Evolutionary conservation across 371 early-diverging fungal species (phyloP).

Genomic region (Lichtheimia ramosa): DNA sequence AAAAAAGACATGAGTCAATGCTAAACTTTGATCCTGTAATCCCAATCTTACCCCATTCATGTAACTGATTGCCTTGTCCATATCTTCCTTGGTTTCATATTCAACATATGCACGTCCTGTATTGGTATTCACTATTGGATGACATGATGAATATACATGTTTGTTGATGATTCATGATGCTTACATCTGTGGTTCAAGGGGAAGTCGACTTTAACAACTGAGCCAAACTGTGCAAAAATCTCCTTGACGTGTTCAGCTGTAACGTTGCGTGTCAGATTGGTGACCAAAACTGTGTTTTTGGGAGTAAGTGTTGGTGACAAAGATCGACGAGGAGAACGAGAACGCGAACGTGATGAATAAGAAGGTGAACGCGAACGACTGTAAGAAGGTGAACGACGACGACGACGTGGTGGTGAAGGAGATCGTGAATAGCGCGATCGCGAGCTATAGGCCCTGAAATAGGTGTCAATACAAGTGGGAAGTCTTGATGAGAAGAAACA

Average conservation of each 20-base stretch:
- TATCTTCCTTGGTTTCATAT: constrained; percentile 55
- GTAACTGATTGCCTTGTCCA: constrained; percentile 51
- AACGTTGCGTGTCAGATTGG: constrained; percentile 34
- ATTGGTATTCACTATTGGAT: constrained; percentile 45
- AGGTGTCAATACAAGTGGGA: background rate
- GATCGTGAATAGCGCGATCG: constrained; percentile 19
- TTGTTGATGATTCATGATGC: too few species aligned
- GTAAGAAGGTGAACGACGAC: constrained; percentile 24
- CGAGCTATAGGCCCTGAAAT: background rate
- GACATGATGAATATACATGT: background rate
- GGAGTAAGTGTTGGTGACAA: constrained; percentile 5
- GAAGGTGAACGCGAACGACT: constrained; percentile 20
- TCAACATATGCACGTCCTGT: constrained; percentile 58
- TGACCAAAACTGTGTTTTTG: constrained; percentile 10
- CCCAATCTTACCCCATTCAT: constrained; percentile 50
- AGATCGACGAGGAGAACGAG: constrained; percentile 15
- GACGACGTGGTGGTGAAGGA: constrained; percentile 20
- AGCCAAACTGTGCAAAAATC: constrained; percentile 46
- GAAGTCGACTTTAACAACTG: constrained; percentile 34
- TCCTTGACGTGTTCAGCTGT: constrained; percentile 47
- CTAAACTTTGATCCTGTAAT: background rate
- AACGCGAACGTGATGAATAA: constrained; percentile 8
- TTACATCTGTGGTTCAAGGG: constrained; percentile 46
- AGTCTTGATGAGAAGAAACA: background rate
- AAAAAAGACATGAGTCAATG: constrained; percentile 1